Evolutionary conservation across 2,329 filamentous ascomycete genomes (phyloP), one percentile per base, ranked within the genome.

Genomic region (Coniochaeta prunicola): DNA sequence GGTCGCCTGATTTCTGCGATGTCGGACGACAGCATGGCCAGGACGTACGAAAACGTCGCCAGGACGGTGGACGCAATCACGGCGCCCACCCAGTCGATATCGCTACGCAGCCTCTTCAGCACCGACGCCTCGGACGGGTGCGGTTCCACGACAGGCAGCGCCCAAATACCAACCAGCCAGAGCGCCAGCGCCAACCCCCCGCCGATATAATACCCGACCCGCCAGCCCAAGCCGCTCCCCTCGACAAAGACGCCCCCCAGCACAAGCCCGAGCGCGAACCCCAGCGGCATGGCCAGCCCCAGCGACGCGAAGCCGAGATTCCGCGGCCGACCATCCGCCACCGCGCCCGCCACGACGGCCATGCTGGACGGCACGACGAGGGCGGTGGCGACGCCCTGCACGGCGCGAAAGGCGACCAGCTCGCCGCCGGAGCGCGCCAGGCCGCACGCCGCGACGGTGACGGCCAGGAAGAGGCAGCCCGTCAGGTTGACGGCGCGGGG

Each of bases 71-170:
- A 78, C 1, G 76, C 76, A 3, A 84, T 72, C 0, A 74, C 24
- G 0, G 78, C 78, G 0, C 82, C 82, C 24, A 80, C 62, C 80
- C 81, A 84, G 61, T 84, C 82, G 50, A 85, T 75, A 15, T 81
- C 77, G 0, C 64, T 70, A 15, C 48, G 53, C 30, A 64, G 64
- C n/a, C 60, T 48, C 45, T 42, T 59, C 17, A 21, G 31, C 12
- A 53, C n/a, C 12, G 26, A 28, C 3, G 36, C 17, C 9, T 33
- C 31, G 17, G 31, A 36, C 15, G 9, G 42, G 19, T 24, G 34
- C 15, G 17, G 36, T 13, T 30, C 21, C 8, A 56, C 58, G 19
- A 24, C 24, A 8, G 68, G 64, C 50, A 63, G 65, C 54, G 45
- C 61, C 56, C 66, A 59, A 10, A 64, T 64, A 61, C 30, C 76